Conservation (phyloP, 768 basidiomycete genomes). For the Boletus reticuloceps region DNA sequence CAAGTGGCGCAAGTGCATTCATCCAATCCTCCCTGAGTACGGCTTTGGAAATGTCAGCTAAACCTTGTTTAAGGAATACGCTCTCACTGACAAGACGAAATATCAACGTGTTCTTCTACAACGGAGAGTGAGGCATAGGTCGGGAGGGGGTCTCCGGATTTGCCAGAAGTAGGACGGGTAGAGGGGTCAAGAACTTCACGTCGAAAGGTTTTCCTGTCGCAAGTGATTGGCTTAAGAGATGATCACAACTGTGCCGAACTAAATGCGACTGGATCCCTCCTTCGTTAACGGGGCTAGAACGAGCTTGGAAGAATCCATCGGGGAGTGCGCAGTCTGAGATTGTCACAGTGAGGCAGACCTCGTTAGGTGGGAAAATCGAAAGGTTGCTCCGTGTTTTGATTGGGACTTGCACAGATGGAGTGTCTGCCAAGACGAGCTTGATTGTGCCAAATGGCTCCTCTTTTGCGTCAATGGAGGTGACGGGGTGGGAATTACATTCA, state of each 20-base stretch:
- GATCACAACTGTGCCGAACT: conserved; percentile 3
- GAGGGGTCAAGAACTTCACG: conserved; percentile 17
- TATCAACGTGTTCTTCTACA: conserved; percentile 6
- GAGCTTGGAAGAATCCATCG: conserved; percentile 13
- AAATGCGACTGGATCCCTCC: neutral
- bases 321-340: conserved; percentile 14
- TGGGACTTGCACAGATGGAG: neutral
- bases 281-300: neutral
- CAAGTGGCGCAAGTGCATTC: neutral
- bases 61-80: neutral
- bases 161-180: neutral
- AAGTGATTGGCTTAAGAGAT: conserved; percentile 12
- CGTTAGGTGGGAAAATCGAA: neutral
- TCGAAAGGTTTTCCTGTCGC: conserved; percentile 18
- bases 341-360: conserved; percentile 11
- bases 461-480: too few relatives aligned
- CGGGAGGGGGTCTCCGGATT: neutral
- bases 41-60: conserved; percentile 9
- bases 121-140: conserved; percentile 17
- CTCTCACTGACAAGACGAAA: conserved; percentile 6
- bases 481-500: too few relatives aligned
- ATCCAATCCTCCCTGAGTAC: conserved; percentile 9
- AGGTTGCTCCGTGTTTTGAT: neutral
- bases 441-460: conserved; percentile 1
- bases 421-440: neutral